Base-by-base conservation (phyloP, 371 early-diverging fungal genomes). In the Batkoa obscura region DNA sequence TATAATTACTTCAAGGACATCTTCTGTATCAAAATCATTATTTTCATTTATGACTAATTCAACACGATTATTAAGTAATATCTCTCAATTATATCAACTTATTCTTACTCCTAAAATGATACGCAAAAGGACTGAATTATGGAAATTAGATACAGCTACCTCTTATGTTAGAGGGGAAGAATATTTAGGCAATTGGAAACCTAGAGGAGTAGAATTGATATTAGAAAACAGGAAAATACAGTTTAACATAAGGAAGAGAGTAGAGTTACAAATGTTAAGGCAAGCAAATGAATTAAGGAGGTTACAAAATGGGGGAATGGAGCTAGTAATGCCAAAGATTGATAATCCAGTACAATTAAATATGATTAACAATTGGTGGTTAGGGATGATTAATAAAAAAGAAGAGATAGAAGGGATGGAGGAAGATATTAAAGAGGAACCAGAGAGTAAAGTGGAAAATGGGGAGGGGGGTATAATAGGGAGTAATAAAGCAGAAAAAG, bases 141-240 rank as follows among this genome's bases (percentile, higher is more conserved):
- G 87, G 87, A 70, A 81, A 1, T 66, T 83, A 34, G 81, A 84
- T 64, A 83, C 86, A 1, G 79, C 80, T 2, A 66, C 72, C 33
- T 75, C 82, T 53, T 85, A 87, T 60, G 82, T 89, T 1, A 79
- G 88, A n/a, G 92, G 90, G 15, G 84, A 87, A 57, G 90, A 89
- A 56, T 73, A 77, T 36, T 62, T 86, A 56, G 79, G 71, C 1
- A 60, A 65, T 0, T 89, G 89, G 88, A 70, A 74, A 49, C 88
- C 89, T 0, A 74, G 81, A 1, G 84, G 86, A 1, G 76, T 83
- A 4, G 80, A 77, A 0, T 60, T 84, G 15, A 73, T 90, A n/a
- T 64, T 73, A 39, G 78, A 78, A 37, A 84, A 68, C 60, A 64
- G 67, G 45, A 64, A 62, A 9, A 68, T 73, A 2, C 67, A 65